These are phyloP conservation scores for Eremochloa ophiuroides DNA, from an alignment of 176 grass and related monocot species.

Conservation along the genomic window DNA sequence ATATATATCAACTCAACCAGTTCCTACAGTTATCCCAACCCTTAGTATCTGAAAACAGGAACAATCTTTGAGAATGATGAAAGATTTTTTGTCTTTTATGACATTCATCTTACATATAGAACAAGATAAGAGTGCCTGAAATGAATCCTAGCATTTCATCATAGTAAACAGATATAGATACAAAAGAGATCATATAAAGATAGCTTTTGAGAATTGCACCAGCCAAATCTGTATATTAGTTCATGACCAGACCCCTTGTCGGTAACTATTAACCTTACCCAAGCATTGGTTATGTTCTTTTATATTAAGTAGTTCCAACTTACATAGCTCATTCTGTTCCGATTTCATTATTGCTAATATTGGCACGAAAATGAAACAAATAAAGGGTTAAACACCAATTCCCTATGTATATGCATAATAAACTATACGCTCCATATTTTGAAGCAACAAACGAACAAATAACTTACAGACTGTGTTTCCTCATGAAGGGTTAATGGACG, in stretches of 20 bases:
- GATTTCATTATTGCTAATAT: not conserved
- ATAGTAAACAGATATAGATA: not conserved
- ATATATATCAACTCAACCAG: not conserved
- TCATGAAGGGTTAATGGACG: constrained; percentile 61
- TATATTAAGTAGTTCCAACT: not conserved
- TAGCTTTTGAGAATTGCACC: not conserved
- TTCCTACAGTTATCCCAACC: not conserved
- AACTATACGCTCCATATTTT: not conserved
- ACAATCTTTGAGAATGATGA: not conserved
- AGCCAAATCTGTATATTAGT: not conserved
- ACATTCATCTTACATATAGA: not conserved
- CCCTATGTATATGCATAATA: not conserved
- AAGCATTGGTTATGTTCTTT: not conserved
- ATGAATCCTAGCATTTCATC: not conserved
- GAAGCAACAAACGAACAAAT: not conserved
- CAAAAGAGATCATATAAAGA: not conserved
- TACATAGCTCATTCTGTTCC: not conserved
- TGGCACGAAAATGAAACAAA: not conserved
- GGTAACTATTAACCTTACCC: not conserved
- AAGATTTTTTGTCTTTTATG: not conserved
- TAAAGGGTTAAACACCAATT: not conserved
- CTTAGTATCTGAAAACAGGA: not conserved
- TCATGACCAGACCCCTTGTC: not conserved
- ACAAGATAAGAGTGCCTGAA: not conserved
- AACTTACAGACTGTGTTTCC: constrained; percentile 75